These are phyloP conservation scores for Penicillium macrosclerotiorum DNA, from an alignment of 495 filamentous ascomycete genomes.

Conservation along the genomic window DNA sequence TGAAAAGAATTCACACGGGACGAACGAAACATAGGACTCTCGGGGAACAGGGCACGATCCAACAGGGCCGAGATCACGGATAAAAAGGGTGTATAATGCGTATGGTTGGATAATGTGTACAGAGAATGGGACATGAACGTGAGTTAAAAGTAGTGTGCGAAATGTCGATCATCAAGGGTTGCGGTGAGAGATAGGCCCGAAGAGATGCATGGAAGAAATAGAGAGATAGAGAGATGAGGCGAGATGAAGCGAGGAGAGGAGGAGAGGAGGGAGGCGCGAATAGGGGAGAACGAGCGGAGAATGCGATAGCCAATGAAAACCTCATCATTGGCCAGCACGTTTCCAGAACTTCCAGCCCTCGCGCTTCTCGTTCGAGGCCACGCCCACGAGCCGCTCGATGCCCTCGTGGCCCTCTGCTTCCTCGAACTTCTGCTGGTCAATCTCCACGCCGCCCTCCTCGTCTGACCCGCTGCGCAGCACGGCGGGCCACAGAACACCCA, in stretches of 20 bases:
- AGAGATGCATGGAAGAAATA: neutral
- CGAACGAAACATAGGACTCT: too few species aligned
- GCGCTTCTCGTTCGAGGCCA: slow-evolving; percentile 64
- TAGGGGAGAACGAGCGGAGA: neutral
- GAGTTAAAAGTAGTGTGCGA: too few species aligned
- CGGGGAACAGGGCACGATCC: neutral
- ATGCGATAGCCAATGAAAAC: neutral
- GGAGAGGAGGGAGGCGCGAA: neutral
- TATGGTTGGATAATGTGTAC: slow-evolving; percentile 22
- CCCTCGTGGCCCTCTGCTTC: slow-evolving; percentile 75
- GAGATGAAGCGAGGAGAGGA: neutral
- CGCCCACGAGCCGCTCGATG: slow-evolving; percentile 65
- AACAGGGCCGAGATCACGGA: slow-evolving; percentile 1
- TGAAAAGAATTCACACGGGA: neutral
- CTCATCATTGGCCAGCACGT: slow-evolving; percentile 25
- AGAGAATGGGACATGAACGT: slow-evolving; percentile 23
- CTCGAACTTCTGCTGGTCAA: slow-evolving; percentile 89
- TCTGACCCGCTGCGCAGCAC: slow-evolving; percentile 72
- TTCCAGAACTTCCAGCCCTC: slow-evolving; percentile 97
- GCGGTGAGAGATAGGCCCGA: too few species aligned
- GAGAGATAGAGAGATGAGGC: neutral
- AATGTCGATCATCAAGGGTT: too few species aligned
- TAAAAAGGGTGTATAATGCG: slow-evolving; percentile 21
- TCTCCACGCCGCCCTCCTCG: slow-evolving; percentile 80
- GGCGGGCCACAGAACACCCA: slow-evolving; percentile 90